phyloP scores from a whole-genome alignment of 2,329 filamentous ascomycete species.

The Alternaria tenuissima region DNA sequence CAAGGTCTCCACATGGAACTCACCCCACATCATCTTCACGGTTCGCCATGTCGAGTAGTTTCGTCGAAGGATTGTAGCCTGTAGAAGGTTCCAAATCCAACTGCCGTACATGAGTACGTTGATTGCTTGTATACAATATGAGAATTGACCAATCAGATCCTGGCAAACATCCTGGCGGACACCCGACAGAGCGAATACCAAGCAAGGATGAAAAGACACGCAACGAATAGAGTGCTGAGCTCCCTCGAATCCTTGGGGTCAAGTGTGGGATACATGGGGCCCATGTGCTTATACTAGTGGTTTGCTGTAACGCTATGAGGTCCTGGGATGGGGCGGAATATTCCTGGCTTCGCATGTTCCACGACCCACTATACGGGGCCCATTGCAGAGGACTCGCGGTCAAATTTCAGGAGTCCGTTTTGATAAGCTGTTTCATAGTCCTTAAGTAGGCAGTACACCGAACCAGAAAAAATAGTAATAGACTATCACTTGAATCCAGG shows the following conservation, averaged over 20 bases:
- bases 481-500: not conserved
- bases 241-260: not conserved
- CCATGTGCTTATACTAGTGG: not conserved
- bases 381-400: not conserved
- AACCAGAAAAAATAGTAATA: not conserved
- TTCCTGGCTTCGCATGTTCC: not conserved
- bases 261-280: not conserved
- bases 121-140: slow-evolving; percentile 6
- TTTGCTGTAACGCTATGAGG: not conserved
- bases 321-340: not conserved
- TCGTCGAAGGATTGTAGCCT: not conserved
- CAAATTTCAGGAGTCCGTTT: not conserved
- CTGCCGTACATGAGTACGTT: slow-evolving; percentile 6
- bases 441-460: too few relatives aligned
- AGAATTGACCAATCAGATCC: slow-evolving; percentile 1
- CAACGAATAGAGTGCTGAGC: not conserved
- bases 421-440: not conserved
- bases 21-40: not conserved
- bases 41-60: not conserved
- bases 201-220: not conserved
- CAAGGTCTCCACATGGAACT: slow-evolving; percentile 3
- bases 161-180: not conserved
- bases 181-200: not conserved
- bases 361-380: not conserved
- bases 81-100: not conserved